These are phyloP conservation scores for Ceratorhiza oryzae-sativae DNA, from an alignment of 1,284 basidiomycete genomes.

Conservation along the genomic window DNA sequence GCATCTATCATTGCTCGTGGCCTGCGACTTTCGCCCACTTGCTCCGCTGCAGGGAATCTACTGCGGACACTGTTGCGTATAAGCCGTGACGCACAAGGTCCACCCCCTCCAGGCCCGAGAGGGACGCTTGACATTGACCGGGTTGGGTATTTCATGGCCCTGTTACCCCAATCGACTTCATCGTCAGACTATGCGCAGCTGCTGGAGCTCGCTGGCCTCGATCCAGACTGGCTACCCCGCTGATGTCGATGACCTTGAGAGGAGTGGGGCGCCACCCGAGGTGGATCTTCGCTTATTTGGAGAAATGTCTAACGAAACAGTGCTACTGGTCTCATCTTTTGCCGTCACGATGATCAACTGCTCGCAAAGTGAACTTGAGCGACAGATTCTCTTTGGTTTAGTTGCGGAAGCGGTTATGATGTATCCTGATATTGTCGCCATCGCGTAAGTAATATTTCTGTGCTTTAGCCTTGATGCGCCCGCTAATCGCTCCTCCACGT, in stretches of 20 bases:
- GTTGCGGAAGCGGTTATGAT: slow-evolving; percentile 75
- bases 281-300: slow-evolving; percentile 68
- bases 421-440: slow-evolving; percentile 76
- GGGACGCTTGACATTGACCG: slow-evolving; percentile 60
- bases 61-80: slow-evolving; percentile 64
- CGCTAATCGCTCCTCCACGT: slow-evolving; percentile 29
- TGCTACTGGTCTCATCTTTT: slow-evolving; percentile 78
- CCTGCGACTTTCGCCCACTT: slow-evolving; percentile 71
- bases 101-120: slow-evolving; percentile 33
- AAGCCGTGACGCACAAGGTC: slow-evolving; percentile 44
- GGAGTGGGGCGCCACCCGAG: slow-evolving; percentile 57
- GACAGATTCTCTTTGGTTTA: slow-evolving; percentile 78
- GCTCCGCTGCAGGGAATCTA: slow-evolving; percentile 64
- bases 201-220: slow-evolving; percentile 66
- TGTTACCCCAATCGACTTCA: slow-evolving; percentile 74
- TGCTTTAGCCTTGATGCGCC: slow-evolving; percentile 18
- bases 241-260: slow-evolving; percentile 58
- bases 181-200: slow-evolving; percentile 63
- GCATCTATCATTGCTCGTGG: slow-evolving; percentile 87
- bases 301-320: slow-evolving; percentile 67
- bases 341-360: slow-evolving; percentile 76
- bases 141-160: slow-evolving; percentile 81
- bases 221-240: slow-evolving; percentile 57
- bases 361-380: slow-evolving; percentile 82
- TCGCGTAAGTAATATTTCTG: slow-evolving; percentile 63